Conservation (phyloP, 768 basidiomycete genomes). For the Clavulina sp. region DNA sequence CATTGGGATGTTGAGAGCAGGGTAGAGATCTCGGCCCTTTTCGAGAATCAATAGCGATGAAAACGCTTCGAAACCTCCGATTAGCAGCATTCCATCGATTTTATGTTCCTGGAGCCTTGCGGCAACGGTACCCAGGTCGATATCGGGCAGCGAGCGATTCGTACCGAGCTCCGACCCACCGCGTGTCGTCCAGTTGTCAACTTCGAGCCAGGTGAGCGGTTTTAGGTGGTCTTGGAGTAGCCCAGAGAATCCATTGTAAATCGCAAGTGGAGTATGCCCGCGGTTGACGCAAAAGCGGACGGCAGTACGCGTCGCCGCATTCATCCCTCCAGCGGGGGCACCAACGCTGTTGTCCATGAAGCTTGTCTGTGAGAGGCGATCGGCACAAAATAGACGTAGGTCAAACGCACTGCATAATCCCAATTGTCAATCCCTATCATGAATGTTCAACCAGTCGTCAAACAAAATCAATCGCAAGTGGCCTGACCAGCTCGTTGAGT, state of each 20-base stretch:
- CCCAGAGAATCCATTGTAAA: constrained; percentile 93
- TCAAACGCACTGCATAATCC: constrained; percentile 66
- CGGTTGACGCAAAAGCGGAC: constrained; percentile 84
- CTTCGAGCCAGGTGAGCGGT: constrained; percentile 87
- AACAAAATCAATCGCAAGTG: not conserved
- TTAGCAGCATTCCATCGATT: constrained; percentile 66
- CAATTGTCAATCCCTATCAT: constrained; percentile 52
- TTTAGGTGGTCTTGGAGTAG: constrained; percentile 76
- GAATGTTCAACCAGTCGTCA: not conserved
- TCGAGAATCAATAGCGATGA: constrained; percentile 60
- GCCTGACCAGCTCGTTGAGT: no score
- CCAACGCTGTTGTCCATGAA: constrained; percentile 44
- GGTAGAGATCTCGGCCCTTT: constrained; percentile 64
- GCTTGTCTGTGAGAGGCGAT: constrained; percentile 5
- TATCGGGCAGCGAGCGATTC: constrained; percentile 72
- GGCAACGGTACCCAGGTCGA: constrained; percentile 77
- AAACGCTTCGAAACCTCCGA: constrained; percentile 96
- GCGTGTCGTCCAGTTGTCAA: constrained; percentile 89
- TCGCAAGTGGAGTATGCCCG: constrained; percentile 81
- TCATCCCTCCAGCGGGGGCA: constrained; percentile 97
- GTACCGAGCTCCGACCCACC: constrained; percentile 97
- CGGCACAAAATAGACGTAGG: constrained; percentile 1
- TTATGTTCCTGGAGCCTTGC: constrained; percentile 76
- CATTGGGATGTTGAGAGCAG: constrained; percentile 90
- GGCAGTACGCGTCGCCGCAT: constrained; percentile 88